Evolutionary conservation across 306 rosid genomes (phyloP).

Genomic region (Citrullus colocynthis): DNA sequence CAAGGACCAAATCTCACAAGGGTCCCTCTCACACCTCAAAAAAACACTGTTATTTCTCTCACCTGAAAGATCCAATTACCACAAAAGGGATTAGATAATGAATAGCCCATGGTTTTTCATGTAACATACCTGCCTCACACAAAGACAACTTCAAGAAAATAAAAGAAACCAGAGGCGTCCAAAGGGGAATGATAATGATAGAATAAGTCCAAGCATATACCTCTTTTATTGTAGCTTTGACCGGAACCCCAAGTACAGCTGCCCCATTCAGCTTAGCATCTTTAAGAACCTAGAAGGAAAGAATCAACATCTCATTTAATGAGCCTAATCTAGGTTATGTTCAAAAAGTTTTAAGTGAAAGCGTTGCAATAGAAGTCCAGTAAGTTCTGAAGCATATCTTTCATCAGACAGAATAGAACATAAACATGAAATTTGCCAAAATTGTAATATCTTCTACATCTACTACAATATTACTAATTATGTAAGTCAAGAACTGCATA

Average conservation of each 20-base stretch:
- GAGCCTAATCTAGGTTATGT: constrained; percentile 7
- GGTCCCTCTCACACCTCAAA: too few species aligned
- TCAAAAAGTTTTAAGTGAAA: neutral
- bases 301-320: neutral
- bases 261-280: constrained; percentile 83
- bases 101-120: neutral
- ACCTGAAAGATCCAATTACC: too few species aligned
- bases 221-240: constrained; percentile 95
- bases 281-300: constrained; percentile 52
- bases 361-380: constrained; percentile 1
- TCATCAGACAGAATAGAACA: neutral
- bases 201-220: constrained; percentile 22
- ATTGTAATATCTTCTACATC: neutral
- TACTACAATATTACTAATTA: neutral
- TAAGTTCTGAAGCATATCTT: neutral
- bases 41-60: too few species aligned
- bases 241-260: constrained; percentile 92
- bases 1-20: too few species aligned
- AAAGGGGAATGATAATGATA: neutral
- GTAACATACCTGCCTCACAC: neutral
- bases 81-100: neutral
- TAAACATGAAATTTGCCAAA: neutral
- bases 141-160: neutral
- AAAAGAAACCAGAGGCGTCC: neutral
- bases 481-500: neutral